Evolutionary conservation across 1,284 basidiomycete species (phyloP), one percentile per base, ranked within the genome.

Genomic region (Takashimella koratensis): DNA sequence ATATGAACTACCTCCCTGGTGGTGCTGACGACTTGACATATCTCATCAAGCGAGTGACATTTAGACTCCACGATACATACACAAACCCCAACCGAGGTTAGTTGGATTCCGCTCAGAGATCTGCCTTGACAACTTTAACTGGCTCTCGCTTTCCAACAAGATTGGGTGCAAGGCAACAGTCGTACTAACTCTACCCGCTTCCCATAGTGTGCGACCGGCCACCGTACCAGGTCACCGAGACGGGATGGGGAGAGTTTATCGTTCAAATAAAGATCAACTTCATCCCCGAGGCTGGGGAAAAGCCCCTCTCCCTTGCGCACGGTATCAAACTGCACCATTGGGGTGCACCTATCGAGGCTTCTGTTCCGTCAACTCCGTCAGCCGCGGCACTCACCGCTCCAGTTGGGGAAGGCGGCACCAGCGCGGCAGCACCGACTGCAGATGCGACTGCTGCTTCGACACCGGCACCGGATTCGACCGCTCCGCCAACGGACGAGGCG

Each of bases 241-340:
- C 95, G 8, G 96, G 95, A 45, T 99, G 96, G 96, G 96, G 96
- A 68, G 96, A 99, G 79, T 99, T 99, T 75, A 92, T 97, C 66
- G 87, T 98, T 57, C 84, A 88, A 67, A 95, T 99, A 65, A 86
- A 90, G 58, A 86, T 99, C 58, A 88, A 87, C 48, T 98, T 98
- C 76, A 81, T 92, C n/a, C 76, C 83, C 43, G 96, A 99, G 75
- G 85, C 93, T 2, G 87, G 84, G 49, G 96, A 98, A 76, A 98
- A 98, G 74, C 84, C 91, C 5, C 79, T 97, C 58, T 82, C 83
- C 4, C 79, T 95, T 49, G 87, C 88, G 60, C 96, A 98, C 74
- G 88, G 92, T 65, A 86, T 98, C 71, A 98, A 98, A 74, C 83
- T 99, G 0, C 96, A 98, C 73, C 94, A 95, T 19, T 98, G 94